Conservation (phyloP, 257 asterid species). For the Linderniella brevidens region DNA sequence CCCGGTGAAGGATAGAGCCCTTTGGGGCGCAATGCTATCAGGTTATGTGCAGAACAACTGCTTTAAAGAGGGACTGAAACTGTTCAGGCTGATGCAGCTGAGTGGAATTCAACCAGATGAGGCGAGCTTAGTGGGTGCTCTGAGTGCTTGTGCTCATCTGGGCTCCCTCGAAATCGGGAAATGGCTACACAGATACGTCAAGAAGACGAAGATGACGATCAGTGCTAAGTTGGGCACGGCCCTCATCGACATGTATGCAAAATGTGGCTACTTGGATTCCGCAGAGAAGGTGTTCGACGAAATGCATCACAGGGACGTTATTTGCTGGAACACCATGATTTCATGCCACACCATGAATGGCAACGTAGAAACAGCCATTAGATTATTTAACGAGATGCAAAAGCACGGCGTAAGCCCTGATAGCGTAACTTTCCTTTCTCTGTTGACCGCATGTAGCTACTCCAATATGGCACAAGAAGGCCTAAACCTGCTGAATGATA, state of each 20-base stretch:
- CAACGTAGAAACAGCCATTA: conserved; percentile 27
- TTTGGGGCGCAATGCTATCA: conserved; percentile 68
- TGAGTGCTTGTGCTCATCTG: conserved; percentile 52
- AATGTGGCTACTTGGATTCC: conserved; percentile 46
- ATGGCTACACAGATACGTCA: conserved; percentile 42
- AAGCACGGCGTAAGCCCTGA: conserved; percentile 28
- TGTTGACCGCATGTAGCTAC: conserved; percentile 57
- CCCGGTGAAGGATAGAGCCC: conserved; percentile 41
- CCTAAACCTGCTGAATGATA: conserved; percentile 20
- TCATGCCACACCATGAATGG: conserved; percentile 66
- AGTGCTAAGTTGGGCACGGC: conserved; percentile 41
- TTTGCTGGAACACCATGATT: conserved; percentile 62
- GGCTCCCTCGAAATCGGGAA: conserved; percentile 52
- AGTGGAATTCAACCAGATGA: conserved; percentile 50
- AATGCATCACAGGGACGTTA: conserved; percentile 40
- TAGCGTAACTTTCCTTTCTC: conserved; percentile 34
- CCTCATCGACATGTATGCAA: conserved; percentile 43
- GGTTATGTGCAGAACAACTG: conserved; percentile 63
- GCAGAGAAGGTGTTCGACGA: conserved; percentile 37
- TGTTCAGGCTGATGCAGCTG: conserved; percentile 57
- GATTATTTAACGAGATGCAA: conserved; percentile 37
- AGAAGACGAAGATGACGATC: conserved; percentile 15
- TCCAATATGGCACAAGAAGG: conserved; percentile 49
- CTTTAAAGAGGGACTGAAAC: conserved; percentile 51
- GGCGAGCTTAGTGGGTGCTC: conserved; percentile 34